phyloP scores from a whole-genome alignment of 225 moss, liverwort and hornwort genomes.

The Pseudoscleropodium purum region DNA sequence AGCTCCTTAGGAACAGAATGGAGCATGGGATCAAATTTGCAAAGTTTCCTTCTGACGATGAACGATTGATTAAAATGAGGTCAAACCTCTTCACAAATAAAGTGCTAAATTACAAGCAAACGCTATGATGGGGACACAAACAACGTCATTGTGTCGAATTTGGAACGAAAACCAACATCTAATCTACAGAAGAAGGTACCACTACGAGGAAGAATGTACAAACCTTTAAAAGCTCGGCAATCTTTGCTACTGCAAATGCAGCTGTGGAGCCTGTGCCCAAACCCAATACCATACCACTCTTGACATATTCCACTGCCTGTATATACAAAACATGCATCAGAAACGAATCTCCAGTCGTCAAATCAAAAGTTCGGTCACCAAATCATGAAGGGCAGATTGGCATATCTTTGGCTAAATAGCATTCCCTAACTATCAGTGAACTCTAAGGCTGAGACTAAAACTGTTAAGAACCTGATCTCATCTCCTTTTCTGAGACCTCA shows the following conservation, averaged over 20 bases:
- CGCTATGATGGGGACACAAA: neutral
- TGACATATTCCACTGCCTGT: constrained; percentile 87
- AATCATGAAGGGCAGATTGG: neutral
- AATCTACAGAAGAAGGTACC: neutral
- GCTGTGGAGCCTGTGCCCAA: constrained; percentile 96
- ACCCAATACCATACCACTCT: constrained; percentile 96
- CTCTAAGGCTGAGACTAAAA: neutral
- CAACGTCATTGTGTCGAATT: neutral
- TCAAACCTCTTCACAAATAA: neutral
- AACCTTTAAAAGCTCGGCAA: constrained; percentile 94
- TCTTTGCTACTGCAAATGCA: constrained; percentile 84
- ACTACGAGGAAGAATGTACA: neutral
- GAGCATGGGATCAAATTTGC: neutral
- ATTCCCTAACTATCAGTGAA: neutral
- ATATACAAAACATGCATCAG: neutral
- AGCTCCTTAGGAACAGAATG: neutral
- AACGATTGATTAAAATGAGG: neutral
- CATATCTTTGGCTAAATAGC: neutral
- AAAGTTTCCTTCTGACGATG: neutral
- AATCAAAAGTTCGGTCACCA: neutral
- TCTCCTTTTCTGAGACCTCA: neutral
- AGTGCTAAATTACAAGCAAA: neutral
- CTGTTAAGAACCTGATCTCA: neutral
- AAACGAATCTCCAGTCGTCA: neutral
- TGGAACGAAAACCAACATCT: neutral